A percentile compares a stretch with the other conserved stretches of the same genome.
Conservation (phyloP, 495 filamentous ascomycete species). For the Tuber indicum region DNA sequence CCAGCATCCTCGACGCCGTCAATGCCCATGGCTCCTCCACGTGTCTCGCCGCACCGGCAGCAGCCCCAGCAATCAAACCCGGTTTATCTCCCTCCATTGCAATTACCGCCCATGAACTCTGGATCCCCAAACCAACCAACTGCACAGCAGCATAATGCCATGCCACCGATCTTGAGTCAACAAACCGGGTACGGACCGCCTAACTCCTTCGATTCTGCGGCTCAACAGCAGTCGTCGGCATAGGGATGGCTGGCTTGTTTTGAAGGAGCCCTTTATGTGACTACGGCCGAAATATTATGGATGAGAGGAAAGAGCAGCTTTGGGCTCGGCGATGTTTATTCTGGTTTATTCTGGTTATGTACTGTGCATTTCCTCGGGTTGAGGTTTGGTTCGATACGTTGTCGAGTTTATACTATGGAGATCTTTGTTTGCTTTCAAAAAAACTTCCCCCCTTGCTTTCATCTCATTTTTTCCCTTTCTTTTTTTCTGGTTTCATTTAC, state of each 20-base stretch:
- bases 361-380: slow-evolving; percentile 35
- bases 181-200: slow-evolving; percentile 40
- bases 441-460: slow-evolving; percentile 10
- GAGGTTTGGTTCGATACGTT: slow-evolving; percentile 22
- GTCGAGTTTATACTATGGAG: background rate
- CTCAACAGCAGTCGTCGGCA: slow-evolving; percentile 40
- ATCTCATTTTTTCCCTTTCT: slow-evolving; percentile 15
- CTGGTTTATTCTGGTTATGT: slow-evolving; percentile 24
- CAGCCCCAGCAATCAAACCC: slow-evolving; percentile 27
- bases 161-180: slow-evolving; percentile 40
- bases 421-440: background rate
- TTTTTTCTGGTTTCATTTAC: background rate
- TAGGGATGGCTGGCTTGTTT: slow-evolving; percentile 37
- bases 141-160: slow-evolving; percentile 34
- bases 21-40: slow-evolving; percentile 40
- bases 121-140: slow-evolving; percentile 25
- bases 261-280: slow-evolving; percentile 23
- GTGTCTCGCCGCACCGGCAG: slow-evolving; percentile 30
- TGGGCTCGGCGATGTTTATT: slow-evolving; percentile 23
- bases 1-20: slow-evolving; percentile 27
- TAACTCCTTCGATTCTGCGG: slow-evolving; percentile 42
- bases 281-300: slow-evolving; percentile 24
- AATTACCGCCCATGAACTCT: slow-evolving; percentile 40
- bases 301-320: slow-evolving; percentile 24
- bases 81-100: slow-evolving; percentile 38